Evolutionary conservation across 2,329 filamentous ascomycete species (phyloP), one percentile per base, ranked within the genome.

Genomic region (Fusarium hainanense): DNA sequence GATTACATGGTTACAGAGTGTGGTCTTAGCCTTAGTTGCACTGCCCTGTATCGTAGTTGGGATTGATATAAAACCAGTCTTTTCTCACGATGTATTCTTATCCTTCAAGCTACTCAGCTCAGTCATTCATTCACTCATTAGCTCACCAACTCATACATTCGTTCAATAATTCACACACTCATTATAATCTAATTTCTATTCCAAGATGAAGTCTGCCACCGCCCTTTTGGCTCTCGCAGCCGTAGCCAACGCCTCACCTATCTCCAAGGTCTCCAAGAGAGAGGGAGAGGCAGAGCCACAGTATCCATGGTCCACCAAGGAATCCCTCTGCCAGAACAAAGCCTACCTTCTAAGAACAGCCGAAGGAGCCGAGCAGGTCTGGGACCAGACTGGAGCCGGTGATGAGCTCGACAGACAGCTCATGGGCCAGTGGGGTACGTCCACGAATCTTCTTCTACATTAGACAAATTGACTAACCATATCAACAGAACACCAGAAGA

Each of bases 11-110:
- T 41, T 42, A 41, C 49, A 52, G 48, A 51, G 4, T 16, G 1
- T 21, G 20, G 13, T 4, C n/a, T 14, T 42, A 16, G 37, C 14
- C 28, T 13, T 28, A 21, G 4, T 4, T 41, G 4, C 18, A 41
- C 18, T 28, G 9, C 32, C 18, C 10, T 5, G 16, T n/a, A 41
- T 27, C 9, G 4, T 9, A 16, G 6, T 20, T 5, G 9, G n/a
- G 21, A 20, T 4, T 41, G 49, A 52, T 52, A 52, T 52, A 52
- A 52, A 52, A 32, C 30, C 30, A 32, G 6, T 16, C 30, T 7
- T 7, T 8, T 32, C 1, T 32, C 32, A 37, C 18, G 18, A 37
- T 3, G 18, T 37, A 37, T 37, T 11, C 18, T 11, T 37, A 16
- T n/a, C 1, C 34, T 37, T 37, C 34, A 37, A 37, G 34, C 34